Evolutionary conservation across 352 stramenopile genomes (phyloP), one percentile per base, ranked within the genome.

Genomic region (Phytophthora ohioensis): DNA sequence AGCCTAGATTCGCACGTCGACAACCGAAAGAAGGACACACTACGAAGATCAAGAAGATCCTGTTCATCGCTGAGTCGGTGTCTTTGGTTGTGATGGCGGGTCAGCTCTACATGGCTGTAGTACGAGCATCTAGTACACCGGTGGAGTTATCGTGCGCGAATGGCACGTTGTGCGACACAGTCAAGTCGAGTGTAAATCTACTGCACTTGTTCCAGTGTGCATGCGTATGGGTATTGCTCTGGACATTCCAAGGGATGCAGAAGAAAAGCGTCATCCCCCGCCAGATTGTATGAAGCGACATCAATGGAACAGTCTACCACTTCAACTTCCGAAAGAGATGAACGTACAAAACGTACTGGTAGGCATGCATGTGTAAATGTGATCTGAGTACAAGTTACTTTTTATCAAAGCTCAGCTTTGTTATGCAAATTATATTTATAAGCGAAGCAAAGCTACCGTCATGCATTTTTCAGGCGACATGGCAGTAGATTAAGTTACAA

Each of bases 121-220:
- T 57, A 13, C 63, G 74, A 45, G 46, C 62, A 27, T 53, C 43
- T 11, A 64, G 9, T 45, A 66, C 69, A 4, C 69, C 69, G 5
- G 41, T 66, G 15, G 84, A 88, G 56, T 68, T 91, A 7, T 79
- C 74, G 0, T 91, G 84, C 39, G 81, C 84, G 11, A 90, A 90
- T 56, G 84, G 82, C 5, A 43, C 69, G 6, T 31, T 75, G 46
- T 91, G 84, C 51, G 69, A 88, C 5, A 66, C 69, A 17, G 56
- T 90, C 36, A 56, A 73, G 21, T 59, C 65, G 12, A 70, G 56
- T n/a, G 46, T 87, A 5, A 76, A 57, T 36, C 51, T 77, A 4
- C 59, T 87, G 30, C 76, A 87, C 49, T 30, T 69, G 5, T 74
- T 81, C 35, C 76, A 84, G 67, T 69, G 69, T 15, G 61, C 53